Evolutionary conservation across 164 flowering plant genomes (phyloP).

Genomic region (Nymphaea colorata): DNA sequence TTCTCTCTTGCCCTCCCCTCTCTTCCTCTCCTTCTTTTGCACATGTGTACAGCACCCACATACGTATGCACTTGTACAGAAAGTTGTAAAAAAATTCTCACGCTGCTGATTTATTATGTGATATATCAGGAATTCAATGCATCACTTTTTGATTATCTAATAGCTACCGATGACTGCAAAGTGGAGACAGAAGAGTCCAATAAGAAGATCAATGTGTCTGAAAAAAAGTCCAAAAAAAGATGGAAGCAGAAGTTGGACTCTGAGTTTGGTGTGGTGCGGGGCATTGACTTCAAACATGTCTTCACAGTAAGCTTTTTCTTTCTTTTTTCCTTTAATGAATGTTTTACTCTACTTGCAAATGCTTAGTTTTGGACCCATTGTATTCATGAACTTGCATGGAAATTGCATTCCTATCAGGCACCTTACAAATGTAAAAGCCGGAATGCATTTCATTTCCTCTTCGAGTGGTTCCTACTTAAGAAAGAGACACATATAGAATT

Average conservation of each 20-base stretch:
- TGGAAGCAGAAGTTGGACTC: conserved; percentile 48
- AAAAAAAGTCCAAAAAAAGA: conserved; percentile 46
- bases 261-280: conserved; percentile 95
- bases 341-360: neutral
- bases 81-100: no score
- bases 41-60: no score
- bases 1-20: no score
- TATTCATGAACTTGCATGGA: neutral
- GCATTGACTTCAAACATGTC: conserved; percentile 94
- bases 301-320: conserved; percentile 43
- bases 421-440: no score
- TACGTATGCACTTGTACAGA: no score
- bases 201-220: conserved; percentile 17
- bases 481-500: no score
- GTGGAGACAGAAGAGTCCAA: conserved; percentile 39
- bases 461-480: no score
- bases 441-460: no score
- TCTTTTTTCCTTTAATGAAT: neutral
- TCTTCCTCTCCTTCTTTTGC: no score
- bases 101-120: no score
- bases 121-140: conserved; percentile 79
- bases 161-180: conserved; percentile 76
- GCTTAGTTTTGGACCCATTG: neutral
- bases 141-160: conserved; percentile 86
- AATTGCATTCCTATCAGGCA: no score